Percentiles rank a stretch among this genome's conserved stretches.
These are phyloP conservation scores for Lagenaria siceraria DNA, from an alignment of 306 rosid species.

Conservation along the genomic window DNA sequence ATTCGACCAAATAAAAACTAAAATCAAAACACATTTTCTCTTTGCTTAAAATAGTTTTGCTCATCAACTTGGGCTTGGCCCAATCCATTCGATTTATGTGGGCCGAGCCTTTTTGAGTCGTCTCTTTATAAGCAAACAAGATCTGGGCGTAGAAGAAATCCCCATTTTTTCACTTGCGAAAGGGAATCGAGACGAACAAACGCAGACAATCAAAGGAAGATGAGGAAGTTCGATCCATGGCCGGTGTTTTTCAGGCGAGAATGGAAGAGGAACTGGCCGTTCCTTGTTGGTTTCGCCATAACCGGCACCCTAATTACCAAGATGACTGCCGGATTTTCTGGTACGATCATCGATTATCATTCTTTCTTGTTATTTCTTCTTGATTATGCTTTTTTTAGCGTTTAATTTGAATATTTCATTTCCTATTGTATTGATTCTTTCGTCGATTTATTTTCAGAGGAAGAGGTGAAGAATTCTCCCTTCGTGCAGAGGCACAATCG, in stretches of 20 bases:
- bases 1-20: too few relatives aligned
- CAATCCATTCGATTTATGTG: not conserved
- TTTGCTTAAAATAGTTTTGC: too few relatives aligned
- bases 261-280: constrained; percentile 83
- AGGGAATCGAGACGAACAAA: not conserved
- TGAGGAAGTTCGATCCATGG: constrained; percentile 84
- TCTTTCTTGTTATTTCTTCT: not conserved
- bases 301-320: constrained; percentile 61
- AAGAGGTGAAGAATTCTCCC: constrained; percentile 62
- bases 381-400: not conserved
- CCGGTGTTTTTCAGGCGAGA: constrained; percentile 83
- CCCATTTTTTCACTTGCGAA: not conserved
- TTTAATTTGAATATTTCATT: not conserved
- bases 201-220: not conserved
- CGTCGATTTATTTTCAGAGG: constrained; percentile 33
- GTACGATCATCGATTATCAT: constrained; percentile 16
- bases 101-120: not conserved
- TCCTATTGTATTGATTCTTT: not conserved
- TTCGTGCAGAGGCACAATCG: constrained; percentile 62
- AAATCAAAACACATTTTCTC: too few relatives aligned
- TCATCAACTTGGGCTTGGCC: not conserved
- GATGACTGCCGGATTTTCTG: constrained; percentile 52
- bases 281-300: constrained; percentile 71
- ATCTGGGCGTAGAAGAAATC: not conserved
- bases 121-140: not conserved